Percentiles rank a stretch among this genome's conserved stretches.
Conservation (phyloP, 305 asterid species). For the Rubia peregrina region DNA sequence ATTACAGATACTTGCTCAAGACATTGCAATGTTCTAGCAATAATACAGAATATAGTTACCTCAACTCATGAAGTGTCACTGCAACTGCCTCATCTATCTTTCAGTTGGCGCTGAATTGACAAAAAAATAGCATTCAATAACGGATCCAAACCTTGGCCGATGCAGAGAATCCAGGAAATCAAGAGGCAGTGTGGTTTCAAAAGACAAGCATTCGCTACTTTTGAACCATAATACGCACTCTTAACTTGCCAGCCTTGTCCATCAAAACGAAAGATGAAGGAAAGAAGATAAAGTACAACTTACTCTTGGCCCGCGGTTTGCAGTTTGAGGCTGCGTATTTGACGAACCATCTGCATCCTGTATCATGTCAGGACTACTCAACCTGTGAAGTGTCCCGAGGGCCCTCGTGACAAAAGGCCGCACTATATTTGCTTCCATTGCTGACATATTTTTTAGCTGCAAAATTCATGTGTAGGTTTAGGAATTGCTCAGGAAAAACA, state of each 20-base stretch:
- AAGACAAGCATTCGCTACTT: not conserved
- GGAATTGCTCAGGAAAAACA: not conserved
- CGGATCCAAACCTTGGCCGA: not conserved
- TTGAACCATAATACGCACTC: not conserved
- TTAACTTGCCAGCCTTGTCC: not conserved
- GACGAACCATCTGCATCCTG: conserved; percentile 50
- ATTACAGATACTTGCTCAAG: conserved; percentile 1
- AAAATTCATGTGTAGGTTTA: conserved; percentile 21
- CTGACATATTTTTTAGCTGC: conserved; percentile 84
- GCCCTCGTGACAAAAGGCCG: conserved; percentile 89
- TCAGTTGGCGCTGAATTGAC: conserved; percentile 60
- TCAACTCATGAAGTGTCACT: conserved; percentile 17
- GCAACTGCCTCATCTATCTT: conserved; percentile 46
- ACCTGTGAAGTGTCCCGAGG: conserved; percentile 64
- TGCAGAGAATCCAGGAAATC: not conserved
- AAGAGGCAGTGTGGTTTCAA: not conserved
- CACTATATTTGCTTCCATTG: conserved; percentile 93
- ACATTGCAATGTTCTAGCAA: not conserved
- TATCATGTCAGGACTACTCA: conserved; percentile 68
- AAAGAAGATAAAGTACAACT: conserved; percentile 13
- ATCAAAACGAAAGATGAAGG: not conserved
- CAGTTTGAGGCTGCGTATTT: conserved; percentile 59
- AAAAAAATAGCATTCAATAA: conserved; percentile 12
- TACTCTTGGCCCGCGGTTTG: conserved; percentile 78
- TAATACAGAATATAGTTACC: conserved; percentile 8